These are phyloP conservation scores for Boletus barrowsii DNA, from an alignment of 768 basidiomycete genomes.

Conservation along the genomic window DNA sequence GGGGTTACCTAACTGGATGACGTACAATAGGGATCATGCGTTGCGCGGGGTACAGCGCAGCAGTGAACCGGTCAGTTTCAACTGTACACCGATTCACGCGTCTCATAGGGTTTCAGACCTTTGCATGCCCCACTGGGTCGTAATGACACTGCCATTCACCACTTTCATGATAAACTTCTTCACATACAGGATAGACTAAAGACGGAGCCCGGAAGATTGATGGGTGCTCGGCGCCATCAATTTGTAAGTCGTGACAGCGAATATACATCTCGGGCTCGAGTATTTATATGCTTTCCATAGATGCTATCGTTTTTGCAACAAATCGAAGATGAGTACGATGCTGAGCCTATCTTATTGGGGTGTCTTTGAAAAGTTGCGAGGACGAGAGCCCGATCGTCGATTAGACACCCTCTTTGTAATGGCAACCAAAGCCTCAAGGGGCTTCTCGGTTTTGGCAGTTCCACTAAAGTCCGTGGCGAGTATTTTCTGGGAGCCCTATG, in stretches of 20 bases:
- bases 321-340: slow-evolving; percentile 52
- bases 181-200: slow-evolving; percentile 73
- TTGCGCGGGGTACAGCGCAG: slow-evolving; percentile 62
- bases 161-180: slow-evolving; percentile 85
- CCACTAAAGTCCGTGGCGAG: too few species aligned
- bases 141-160: slow-evolving; percentile 63
- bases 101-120: slow-evolving; percentile 29
- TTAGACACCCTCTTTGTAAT: background rate
- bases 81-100: background rate
- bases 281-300: slow-evolving; percentile 34
- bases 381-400: background rate
- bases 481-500: too few species aligned
- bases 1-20: background rate
- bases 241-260: slow-evolving; percentile 44
- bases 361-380: background rate
- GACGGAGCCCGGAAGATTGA: slow-evolving; percentile 62
- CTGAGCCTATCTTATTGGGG: background rate
- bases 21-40: slow-evolving; percentile 52
- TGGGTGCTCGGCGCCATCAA: slow-evolving; percentile 72
- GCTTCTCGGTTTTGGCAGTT: too few species aligned
- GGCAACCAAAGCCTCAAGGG: background rate
- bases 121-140: slow-evolving; percentile 48
- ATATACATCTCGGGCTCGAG: background rate
- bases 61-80: slow-evolving; percentile 44
- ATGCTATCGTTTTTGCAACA: slow-evolving; percentile 60